Evolutionary conservation across 768 basidiomycete species (phyloP).

Genomic region (Zangia roseola): DNA sequence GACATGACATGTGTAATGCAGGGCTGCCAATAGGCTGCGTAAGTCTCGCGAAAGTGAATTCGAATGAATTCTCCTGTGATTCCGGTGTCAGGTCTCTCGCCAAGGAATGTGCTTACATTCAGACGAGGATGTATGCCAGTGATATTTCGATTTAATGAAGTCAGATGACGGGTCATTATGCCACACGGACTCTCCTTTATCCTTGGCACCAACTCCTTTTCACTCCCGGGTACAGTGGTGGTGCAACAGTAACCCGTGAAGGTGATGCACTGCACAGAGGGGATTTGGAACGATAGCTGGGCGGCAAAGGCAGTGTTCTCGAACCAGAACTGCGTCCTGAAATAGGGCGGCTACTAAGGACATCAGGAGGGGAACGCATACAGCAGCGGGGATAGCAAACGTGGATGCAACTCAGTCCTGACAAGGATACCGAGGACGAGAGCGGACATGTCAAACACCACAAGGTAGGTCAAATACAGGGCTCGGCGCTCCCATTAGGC

Average conservation of each 20-base stretch:
- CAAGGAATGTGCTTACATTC: no score
- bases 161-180: no score
- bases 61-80: no score
- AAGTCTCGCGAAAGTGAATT: no score
- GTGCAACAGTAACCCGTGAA: slow-evolving; percentile 46
- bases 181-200: no score
- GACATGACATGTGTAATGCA: no score
- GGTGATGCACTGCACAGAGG: slow-evolving; percentile 50
- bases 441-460: slow-evolving; percentile 7
- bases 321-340: slow-evolving; percentile 51
- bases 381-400: slow-evolving; percentile 23
- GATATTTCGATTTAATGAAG: no score
- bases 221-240: slow-evolving; percentile 21
- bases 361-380: slow-evolving; percentile 11
- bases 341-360: neutral
- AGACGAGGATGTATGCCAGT: no score
- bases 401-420: slow-evolving; percentile 12
- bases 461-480: neutral
- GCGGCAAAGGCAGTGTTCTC: slow-evolving; percentile 54
- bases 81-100: no score
- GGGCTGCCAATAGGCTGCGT: no score
- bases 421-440: slow-evolving; percentile 13
- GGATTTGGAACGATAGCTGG: slow-evolving; percentile 28
- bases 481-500: neutral
- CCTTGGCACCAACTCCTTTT: no score